Evolutionary conservation across 73 alveolate species (phyloP), one percentile per base, ranked within the genome.

Genomic region (Breviolum minutum): DNA sequence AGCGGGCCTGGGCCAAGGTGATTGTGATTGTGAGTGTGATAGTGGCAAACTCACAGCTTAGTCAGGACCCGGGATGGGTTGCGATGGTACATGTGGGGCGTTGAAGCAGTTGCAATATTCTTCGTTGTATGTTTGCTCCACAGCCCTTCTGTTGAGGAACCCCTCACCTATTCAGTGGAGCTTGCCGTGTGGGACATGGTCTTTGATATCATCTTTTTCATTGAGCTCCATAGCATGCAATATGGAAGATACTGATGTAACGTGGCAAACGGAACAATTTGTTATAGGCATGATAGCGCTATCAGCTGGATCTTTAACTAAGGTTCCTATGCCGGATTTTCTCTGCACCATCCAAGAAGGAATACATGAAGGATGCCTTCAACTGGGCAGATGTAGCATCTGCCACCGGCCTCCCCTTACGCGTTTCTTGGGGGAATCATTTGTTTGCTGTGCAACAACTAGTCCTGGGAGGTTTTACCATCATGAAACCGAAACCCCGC

Each of bases 321-420:
- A 73, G 97, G 79, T 91, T 91, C 76, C 64, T 91, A 61, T 73
- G 97, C 97, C 96, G 97, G 54, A 60, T 91, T 19, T 22, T 91
- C 66, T 91, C 97, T 7, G 88, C 97, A 48, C 97, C 97, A 29
- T 91, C 97, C 24, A 91, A 91, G 97, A 91, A 64, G 88, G 97
- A 91, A 54, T 91, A 91, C 88, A 48, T 91, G 76, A 91, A 91
- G 63, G 79, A 91, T 73, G 73, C 89, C 32, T 48, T 91, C 79
- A 91, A 91, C 88, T 91, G 97, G 97, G 97, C 97, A 17, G 97
- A 91, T 26, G 66, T 91, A 60, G 76, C 81, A 9, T 91, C 97
- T 20, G 97, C 97, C 12, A 84, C 26, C 29, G 97, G 97, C 30
- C 85, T 91, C 3, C 97, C 88, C 30, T 63, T 91, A 16, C 84